Conservation (phyloP, 2,329 filamentous ascomycete species). For the Cladosporium sp. region DNA sequence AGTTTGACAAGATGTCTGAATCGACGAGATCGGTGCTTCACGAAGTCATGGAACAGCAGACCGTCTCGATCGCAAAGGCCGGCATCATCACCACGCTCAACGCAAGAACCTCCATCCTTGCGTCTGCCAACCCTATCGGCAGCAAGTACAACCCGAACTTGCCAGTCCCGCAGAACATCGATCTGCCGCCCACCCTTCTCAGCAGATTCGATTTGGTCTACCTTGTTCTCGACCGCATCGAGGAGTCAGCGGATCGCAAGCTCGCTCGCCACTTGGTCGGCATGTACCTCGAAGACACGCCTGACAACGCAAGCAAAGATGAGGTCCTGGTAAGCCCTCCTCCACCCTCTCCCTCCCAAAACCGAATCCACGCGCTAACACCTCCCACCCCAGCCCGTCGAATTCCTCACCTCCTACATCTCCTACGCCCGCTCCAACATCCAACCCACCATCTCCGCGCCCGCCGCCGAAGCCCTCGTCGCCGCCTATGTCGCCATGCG, state of each 20-base stretch:
- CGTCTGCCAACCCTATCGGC: slow-evolving; percentile 95
- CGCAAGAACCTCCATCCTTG: slow-evolving; percentile 88
- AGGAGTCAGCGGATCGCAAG: slow-evolving; percentile 81
- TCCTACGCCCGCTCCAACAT: slow-evolving; percentile 86
- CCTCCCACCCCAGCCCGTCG: slow-evolving; percentile 59
- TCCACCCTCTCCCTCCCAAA: background rate
- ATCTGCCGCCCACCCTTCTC: slow-evolving; percentile 87
- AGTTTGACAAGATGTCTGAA: slow-evolving; percentile 76
- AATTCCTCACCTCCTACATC: slow-evolving; percentile 94
- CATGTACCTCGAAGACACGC: slow-evolving; percentile 94
- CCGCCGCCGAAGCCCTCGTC: slow-evolving; percentile 77
- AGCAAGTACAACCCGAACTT: slow-evolving; percentile 96
- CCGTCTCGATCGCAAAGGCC: slow-evolving; percentile 70
- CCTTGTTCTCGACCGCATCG: slow-evolving; percentile 86
- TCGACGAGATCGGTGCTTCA: slow-evolving; percentile 67
- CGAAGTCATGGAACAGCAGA: slow-evolving; percentile 78
- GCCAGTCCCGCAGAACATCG: slow-evolving; percentile 95
- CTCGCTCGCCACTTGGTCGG: slow-evolving; percentile 88
- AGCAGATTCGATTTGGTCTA: slow-evolving; percentile 97
- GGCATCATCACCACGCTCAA: slow-evolving; percentile 85
- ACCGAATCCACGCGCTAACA: background rate
- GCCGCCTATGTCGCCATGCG: slow-evolving; percentile 91
- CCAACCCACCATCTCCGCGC: slow-evolving; percentile 72
- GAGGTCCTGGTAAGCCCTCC: slow-evolving; percentile 68
- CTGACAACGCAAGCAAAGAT: slow-evolving; percentile 69